Percentiles rank a stretch among this genome's conserved stretches.
Conservation (phyloP, 2,329 filamentous ascomycete species). For the Diaporthe vexans region DNA sequence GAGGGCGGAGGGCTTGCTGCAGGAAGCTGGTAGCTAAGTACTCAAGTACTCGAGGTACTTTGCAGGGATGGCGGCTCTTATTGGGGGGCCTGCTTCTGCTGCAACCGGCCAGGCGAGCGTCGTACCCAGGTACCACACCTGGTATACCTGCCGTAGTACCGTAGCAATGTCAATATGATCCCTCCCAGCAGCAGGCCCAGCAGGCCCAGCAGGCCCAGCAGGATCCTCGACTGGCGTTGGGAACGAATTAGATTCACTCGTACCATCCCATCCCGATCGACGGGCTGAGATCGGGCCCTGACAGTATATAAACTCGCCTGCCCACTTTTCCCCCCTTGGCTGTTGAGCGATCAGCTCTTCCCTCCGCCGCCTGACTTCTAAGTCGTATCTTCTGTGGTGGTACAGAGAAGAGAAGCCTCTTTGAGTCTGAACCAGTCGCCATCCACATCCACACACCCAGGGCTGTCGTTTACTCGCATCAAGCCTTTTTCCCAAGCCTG, state of each 20-base stretch:
- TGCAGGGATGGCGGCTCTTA: conserved; percentile 16
- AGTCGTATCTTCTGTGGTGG: background rate
- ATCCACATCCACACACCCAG: background rate
- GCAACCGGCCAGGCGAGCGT: conserved; percentile 18
- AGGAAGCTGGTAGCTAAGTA: too few species aligned
- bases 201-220: conserved; percentile 31
- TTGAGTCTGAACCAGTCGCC: background rate
- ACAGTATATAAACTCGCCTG: conserved; percentile 22
- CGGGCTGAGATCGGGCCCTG: conserved; percentile 9
- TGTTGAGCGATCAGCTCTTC: background rate
- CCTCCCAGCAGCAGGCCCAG: conserved; percentile 15
- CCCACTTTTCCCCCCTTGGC: conserved; percentile 4
- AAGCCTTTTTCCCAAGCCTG: conserved; percentile 9
- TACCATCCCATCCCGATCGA: conserved; percentile 15
- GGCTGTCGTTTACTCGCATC: background rate
- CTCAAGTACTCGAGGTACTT: background rate
- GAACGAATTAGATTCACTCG: conserved; percentile 27
- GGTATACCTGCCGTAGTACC: background rate
- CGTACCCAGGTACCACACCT: background rate
- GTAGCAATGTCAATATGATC: background rate
- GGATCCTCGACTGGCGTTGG: conserved; percentile 22
- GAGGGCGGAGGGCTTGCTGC: too few species aligned
- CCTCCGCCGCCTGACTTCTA: background rate
- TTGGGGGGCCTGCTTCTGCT: background rate
- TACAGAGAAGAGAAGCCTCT: background rate